Percentiles rank a stretch among this genome's conserved stretches.
phyloP scores from a whole-genome alignment of 2,329 filamentous ascomycete species.

The Lecanicillium sp. region DNA sequence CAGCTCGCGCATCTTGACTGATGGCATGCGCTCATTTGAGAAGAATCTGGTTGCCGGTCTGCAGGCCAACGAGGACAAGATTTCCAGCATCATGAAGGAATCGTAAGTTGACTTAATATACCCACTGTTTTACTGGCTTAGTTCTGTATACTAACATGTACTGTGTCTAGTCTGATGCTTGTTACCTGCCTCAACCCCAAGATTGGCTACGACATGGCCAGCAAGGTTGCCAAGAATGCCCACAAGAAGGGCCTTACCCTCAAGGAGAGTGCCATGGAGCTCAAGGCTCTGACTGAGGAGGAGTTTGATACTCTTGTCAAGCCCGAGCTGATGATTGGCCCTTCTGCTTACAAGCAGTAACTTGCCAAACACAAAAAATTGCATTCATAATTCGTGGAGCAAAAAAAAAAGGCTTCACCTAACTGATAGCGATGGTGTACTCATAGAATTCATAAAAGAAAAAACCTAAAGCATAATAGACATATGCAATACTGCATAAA shows the following conservation, averaged over 20 bases:
- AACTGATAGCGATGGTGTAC: too few relatives aligned
- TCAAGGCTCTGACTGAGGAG: constrained; percentile 77
- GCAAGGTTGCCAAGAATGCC: constrained; percentile 95
- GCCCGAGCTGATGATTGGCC: constrained; percentile 92
- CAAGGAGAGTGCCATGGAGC: constrained; percentile 88
- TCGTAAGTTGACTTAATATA: constrained; percentile 54
- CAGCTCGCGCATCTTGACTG: constrained; percentile 77
- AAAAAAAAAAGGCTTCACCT: too few relatives aligned
- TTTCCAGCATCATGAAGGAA: constrained; percentile 83
- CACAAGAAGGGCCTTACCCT: constrained; percentile 96
- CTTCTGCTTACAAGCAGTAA: constrained; percentile 59
- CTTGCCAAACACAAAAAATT: too few relatives aligned
- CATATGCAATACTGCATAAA: too few relatives aligned
- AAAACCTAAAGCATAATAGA: too few relatives aligned
- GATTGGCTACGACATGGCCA: constrained; percentile 96
- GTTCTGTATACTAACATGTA: constrained; percentile 12
- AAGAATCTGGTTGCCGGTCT: constrained; percentile 84
- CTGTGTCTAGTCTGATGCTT: constrained; percentile 72
- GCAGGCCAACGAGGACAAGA: constrained; percentile 89
- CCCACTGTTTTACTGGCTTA: background rate
- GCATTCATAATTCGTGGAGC: too few relatives aligned
- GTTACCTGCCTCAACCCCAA: constrained; percentile 96
- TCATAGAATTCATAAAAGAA: too few relatives aligned
- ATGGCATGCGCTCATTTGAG: constrained; percentile 93
- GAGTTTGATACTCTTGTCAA: constrained; percentile 87